A percentile compares a stretch with the other conserved stretches of the same genome.
These are phyloP conservation scores for Hanseniaspora guilliermondii DNA, from an alignment of 805 yeast species.

Conservation along the genomic window DNA sequence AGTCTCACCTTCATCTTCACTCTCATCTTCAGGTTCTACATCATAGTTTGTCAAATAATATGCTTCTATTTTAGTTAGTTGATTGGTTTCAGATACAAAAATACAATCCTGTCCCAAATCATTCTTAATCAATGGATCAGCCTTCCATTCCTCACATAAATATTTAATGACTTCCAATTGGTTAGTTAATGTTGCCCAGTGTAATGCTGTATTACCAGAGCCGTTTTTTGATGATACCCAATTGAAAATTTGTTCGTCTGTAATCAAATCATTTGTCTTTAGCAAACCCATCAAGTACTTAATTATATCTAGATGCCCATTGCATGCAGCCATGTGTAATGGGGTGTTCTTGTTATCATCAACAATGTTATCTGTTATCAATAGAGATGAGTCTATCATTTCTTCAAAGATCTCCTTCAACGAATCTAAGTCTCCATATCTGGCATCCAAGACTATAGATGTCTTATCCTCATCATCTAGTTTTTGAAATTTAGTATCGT, in stretches of 20 bases:
- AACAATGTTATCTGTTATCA: constrained; percentile 17
- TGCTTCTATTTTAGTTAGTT: constrained; percentile 62
- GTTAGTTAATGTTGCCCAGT: constrained; percentile 92
- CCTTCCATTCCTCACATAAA: constrained; percentile 60
- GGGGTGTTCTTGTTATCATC: constrained; percentile 44
- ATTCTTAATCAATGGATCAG: constrained; percentile 74
- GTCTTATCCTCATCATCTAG: constrained; percentile 67
- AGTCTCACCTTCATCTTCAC: constrained; percentile 24
- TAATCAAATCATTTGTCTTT: constrained; percentile 23
- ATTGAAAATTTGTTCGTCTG: constrained; percentile 30
- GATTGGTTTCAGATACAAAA: constrained; percentile 76
- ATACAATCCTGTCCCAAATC: constrained; percentile 67
- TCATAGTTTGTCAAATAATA: constrained; percentile 64
- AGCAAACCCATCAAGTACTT: constrained; percentile 43
- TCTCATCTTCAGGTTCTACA: constrained; percentile 50
- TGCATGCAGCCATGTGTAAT: constrained; percentile 90
- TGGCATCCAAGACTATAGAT: constrained; percentile 66
- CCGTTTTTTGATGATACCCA: constrained; percentile 48
- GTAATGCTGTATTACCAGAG: constrained; percentile 86
- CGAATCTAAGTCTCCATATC: constrained; percentile 76
- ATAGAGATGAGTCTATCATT: constrained; percentile 36
- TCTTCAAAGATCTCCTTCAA: constrained; percentile 55
- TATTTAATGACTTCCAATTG: constrained; percentile 57
- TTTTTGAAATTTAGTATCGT: constrained; percentile 19
- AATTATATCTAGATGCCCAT: constrained; percentile 69